Conservation (phyloP, 2,329 filamentous ascomycete species). For the Lanzia echinophila region DNA sequence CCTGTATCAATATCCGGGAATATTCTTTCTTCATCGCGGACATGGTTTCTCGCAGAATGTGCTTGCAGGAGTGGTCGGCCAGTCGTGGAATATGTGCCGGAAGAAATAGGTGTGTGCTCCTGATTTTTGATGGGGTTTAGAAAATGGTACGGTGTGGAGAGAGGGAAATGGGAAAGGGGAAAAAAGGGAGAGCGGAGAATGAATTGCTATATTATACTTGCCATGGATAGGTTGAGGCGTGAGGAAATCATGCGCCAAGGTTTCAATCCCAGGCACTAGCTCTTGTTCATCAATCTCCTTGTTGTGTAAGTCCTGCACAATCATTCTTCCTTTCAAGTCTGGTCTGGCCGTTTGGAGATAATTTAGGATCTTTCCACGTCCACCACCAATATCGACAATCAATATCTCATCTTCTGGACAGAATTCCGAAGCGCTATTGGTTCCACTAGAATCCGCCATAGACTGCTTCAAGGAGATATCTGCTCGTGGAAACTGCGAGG, state of each 20-base stretch:
- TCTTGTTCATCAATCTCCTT: conserved; percentile 11
- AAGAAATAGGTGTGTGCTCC: conserved; percentile 30
- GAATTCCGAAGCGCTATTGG: too few relatives aligned
- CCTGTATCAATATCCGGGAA: conserved; percentile 17
- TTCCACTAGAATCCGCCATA: background rate
- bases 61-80: conserved; percentile 25
- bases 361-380: conserved; percentile 8
- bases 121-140: background rate
- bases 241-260: conserved; percentile 31
- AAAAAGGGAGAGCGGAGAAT: background rate
- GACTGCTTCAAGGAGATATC: background rate
- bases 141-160: background rate
- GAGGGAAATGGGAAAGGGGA: background rate
- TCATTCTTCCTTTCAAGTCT: conserved; percentile 12
- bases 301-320: conserved; percentile 20
- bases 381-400: conserved; percentile 11
- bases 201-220: background rate
- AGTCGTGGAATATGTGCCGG: conserved; percentile 32
- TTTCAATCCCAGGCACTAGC: background rate
- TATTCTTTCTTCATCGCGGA: conserved; percentile 24
- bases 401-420: background rate
- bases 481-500: background rate
- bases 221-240: conserved; percentile 27
- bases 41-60: conserved; percentile 27
- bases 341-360: conserved; percentile 5